Conservation (phyloP, 108 stramenopile genomes). For the Skeletonema potamos region DNA sequence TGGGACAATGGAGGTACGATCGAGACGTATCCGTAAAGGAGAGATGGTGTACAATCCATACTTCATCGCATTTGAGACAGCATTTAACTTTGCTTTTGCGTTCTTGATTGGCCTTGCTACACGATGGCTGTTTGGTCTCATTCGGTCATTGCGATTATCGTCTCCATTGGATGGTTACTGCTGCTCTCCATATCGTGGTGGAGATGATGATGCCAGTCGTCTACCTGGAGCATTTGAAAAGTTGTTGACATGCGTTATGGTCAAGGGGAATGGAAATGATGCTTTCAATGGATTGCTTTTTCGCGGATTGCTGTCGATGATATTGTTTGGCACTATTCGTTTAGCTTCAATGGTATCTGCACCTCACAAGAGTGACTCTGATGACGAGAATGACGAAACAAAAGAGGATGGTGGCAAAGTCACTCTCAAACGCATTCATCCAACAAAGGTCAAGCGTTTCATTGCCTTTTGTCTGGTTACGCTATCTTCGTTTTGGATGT, state of each 20-base stretch:
- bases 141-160: conserved; percentile 28
- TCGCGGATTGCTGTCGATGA: conserved; percentile 8
- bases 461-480: conserved; percentile 9
- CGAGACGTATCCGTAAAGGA: conserved; percentile 19
- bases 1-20: conserved; percentile 16
- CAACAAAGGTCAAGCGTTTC: conserved; percentile 19
- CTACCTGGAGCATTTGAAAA: conserved; percentile 28
- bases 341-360: conserved; percentile 21
- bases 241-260: conserved; percentile 39
- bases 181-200: conserved; percentile 32
- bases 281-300: conserved; percentile 14
- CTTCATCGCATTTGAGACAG: conserved; percentile 23
- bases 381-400: conserved; percentile 1
- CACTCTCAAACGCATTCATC: conserved; percentile 12
- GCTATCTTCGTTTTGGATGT: conserved; percentile 35
- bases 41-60: conserved; percentile 16
- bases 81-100: conserved; percentile 19
- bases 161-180: conserved; percentile 20
- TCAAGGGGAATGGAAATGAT: conserved; percentile 37
- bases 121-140: conserved; percentile 34
- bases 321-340: not conserved
- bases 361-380: not conserved
- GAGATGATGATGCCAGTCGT: conserved; percentile 14
- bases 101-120: conserved; percentile 14
- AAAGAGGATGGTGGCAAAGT: conserved; percentile 1